phyloP scores from a whole-genome alignment of 2,329 filamentous ascomycete species.

The Claviceps sorghi region DNA sequence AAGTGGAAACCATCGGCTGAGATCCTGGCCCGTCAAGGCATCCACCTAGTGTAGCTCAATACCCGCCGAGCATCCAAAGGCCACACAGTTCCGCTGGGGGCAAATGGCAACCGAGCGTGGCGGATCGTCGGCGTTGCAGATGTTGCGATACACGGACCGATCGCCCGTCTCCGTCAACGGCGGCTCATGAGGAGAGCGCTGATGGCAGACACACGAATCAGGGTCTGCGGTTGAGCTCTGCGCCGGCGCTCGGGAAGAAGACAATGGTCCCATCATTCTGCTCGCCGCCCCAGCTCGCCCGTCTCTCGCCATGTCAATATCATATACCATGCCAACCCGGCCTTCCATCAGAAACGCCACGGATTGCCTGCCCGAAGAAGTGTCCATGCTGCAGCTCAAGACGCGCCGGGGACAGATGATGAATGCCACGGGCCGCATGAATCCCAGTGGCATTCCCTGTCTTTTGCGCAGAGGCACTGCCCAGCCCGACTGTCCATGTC shows the following conservation, averaged over 20 bases:
- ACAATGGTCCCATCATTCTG: background rate
- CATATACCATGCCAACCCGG: conserved; percentile 45
- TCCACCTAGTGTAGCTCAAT: conserved; percentile 49
- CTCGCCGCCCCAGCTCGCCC: conserved; percentile 4
- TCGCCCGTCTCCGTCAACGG: conserved; percentile 19
- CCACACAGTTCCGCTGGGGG: conserved; percentile 48
- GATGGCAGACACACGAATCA: conserved; percentile 13
- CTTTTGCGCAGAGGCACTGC: conserved; percentile 13
- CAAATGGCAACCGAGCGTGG: conserved; percentile 52
- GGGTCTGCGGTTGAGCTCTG: background rate
- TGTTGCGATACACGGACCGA: conserved; percentile 24
- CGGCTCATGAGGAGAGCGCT: conserved; percentile 8
- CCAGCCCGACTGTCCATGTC: conserved; percentile 10
- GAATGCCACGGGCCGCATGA: conserved; percentile 30
- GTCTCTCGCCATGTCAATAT: conserved; percentile 23
- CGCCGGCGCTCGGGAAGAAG: background rate
- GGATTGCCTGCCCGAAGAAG: conserved; percentile 36
- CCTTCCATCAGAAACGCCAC: conserved; percentile 46
- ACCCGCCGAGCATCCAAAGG: conserved; percentile 47
- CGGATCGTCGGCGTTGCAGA: conserved; percentile 47
- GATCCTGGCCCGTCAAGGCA: conserved; percentile 29
- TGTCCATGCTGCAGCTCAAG: conserved; percentile 48
- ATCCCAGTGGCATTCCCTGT: conserved; percentile 11
- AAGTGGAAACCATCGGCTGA: conserved; percentile 41
- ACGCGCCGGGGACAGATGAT: conserved; percentile 43